phyloP scores from a whole-genome alignment of 2,329 filamentous ascomycete species.

The Fusarium kyushuense region DNA sequence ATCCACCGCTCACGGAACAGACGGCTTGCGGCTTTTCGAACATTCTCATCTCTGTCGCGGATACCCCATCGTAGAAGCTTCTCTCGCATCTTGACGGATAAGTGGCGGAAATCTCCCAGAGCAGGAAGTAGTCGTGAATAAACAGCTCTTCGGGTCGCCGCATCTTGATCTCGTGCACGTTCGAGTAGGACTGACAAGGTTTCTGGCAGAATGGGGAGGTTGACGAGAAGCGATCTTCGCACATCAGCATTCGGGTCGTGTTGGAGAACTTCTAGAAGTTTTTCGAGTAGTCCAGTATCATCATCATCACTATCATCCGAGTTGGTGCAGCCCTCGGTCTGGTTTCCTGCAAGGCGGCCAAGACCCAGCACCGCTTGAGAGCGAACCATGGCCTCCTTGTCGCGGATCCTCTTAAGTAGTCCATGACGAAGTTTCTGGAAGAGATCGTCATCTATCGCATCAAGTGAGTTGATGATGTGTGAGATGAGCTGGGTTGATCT shows the following conservation, averaged over 20 bases:
- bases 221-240: conserved; percentile 85
- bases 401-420: conserved; percentile 85
- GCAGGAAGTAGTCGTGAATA: conserved; percentile 90
- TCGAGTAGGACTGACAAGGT: conserved; percentile 91
- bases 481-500: conserved; percentile 90
- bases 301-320: conserved; percentile 78
- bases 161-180: conserved; percentile 88
- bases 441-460: conserved; percentile 90
- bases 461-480: conserved; percentile 91
- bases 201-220: conserved; percentile 85
- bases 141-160: conserved; percentile 83
- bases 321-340: conserved; percentile 76
- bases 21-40: conserved; percentile 89
- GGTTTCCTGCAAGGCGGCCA: conserved; percentile 84
- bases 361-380: conserved; percentile 92
- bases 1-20: conserved; percentile 98
- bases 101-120: conserved; percentile 91
- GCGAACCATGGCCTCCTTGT: conserved; percentile 93
- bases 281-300: conserved; percentile 79
- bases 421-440: conserved; percentile 85
- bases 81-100: conserved; percentile 93
- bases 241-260: conserved; percentile 97
- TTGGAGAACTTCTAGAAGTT: conserved; percentile 87
- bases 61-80: conserved; percentile 96
- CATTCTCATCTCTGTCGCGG: conserved; percentile 91